A percentile compares a stretch with the other conserved stretches of the same genome.
phyloP scores from a whole-genome alignment of 345 rosid species.

The Ricinus communis region DNA sequence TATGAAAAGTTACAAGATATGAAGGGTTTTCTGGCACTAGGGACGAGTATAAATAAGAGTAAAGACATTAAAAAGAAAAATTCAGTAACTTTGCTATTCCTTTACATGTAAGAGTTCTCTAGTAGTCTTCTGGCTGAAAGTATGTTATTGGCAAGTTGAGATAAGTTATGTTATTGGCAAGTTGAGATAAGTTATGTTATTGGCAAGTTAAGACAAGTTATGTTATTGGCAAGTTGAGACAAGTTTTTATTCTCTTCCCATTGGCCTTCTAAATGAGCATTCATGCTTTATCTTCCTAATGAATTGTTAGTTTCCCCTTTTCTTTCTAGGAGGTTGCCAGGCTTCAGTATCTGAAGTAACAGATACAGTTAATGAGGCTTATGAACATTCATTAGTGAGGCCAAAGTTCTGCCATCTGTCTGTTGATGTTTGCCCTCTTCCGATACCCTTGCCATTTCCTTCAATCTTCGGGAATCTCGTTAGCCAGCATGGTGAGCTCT shows the following conservation, averaged over 20 bases:
- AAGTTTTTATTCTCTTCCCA: not conserved
- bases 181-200: too few species aligned
- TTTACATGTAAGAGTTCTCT: not conserved
- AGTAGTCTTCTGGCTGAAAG: not conserved
- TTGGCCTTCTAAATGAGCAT: not conserved
- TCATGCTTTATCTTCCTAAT: not conserved
- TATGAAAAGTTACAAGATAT: not conserved
- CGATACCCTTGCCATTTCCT: constrained; percentile 90
- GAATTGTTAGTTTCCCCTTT: not conserved
- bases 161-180: too few species aligned
- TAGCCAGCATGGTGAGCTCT: constrained; percentile 70
- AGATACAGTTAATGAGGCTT: constrained; percentile 48
- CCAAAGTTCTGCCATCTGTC: constrained; percentile 73
- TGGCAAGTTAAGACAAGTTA: not conserved
- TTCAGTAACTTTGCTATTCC: not conserved
- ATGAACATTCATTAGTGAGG: constrained; percentile 38
- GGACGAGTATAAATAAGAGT: not conserved
- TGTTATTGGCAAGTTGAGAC: not conserved
- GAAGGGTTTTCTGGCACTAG: not conserved
- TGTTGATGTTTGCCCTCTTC: constrained; percentile 73
- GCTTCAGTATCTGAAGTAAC: constrained; percentile 69
- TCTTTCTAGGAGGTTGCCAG: constrained; percentile 39
- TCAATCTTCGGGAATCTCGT: constrained; percentile 67
- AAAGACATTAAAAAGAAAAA: not conserved
- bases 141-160: too few species aligned